These are phyloP conservation scores for Citrullus colocynthis DNA, from an alignment of 306 rosid species.

Conservation along the genomic window DNA sequence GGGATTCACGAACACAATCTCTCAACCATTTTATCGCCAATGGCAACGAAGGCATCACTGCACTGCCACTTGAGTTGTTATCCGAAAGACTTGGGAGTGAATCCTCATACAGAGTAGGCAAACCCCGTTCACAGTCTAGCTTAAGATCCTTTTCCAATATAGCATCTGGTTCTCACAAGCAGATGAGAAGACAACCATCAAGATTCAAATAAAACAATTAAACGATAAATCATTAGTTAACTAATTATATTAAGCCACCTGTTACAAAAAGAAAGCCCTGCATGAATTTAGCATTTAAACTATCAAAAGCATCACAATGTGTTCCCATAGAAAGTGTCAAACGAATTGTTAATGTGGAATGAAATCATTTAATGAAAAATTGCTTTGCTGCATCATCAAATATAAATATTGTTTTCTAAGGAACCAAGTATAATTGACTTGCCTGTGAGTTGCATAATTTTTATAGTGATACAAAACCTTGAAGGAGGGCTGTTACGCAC, in stretches of 20 bases:
- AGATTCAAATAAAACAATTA: conserved; percentile 7
- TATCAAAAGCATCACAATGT: not conserved
- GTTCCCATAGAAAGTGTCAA: not conserved
- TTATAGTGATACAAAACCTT: not conserved
- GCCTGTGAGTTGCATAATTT: not conserved
- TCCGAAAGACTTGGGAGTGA: conserved; percentile 15
- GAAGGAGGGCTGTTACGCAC: not conserved
- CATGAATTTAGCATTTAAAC: not conserved
- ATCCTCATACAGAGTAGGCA: conserved; percentile 33
- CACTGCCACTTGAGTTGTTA: conserved; percentile 28
- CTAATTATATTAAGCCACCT: not conserved
- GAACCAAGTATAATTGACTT: not conserved
- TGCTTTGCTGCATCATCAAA: not conserved
- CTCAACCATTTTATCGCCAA: conserved; percentile 55
- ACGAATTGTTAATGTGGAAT: not conserved
- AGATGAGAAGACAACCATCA: conserved; percentile 4
- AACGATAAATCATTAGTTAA: not conserved
- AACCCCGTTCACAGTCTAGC: conserved; percentile 16
- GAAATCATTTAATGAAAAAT: not conserved
- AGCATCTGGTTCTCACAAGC: conserved; percentile 23
- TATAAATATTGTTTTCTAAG: not conserved
- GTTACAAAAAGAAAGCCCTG: not conserved
- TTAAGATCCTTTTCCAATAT: conserved; percentile 21
- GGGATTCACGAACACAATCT: conserved; percentile 52
- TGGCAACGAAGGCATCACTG: conserved; percentile 68